Base-by-base conservation (phyloP, 2,329 filamentous ascomycete genomes). In the Pestalotiopsis sp. region DNA sequence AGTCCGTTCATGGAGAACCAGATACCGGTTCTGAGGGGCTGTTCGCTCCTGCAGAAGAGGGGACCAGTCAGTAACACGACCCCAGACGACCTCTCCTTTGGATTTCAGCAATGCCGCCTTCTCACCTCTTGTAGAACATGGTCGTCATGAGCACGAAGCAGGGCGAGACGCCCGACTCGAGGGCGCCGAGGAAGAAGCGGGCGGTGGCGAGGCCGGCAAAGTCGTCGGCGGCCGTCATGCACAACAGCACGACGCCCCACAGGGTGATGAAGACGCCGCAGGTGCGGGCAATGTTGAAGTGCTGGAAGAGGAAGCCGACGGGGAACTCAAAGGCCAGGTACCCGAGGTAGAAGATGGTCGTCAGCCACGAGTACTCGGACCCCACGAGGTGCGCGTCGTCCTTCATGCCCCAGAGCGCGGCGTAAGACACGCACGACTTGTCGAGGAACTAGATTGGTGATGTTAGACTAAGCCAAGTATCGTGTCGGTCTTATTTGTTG, bases 331-430 rank as follows among this genome's bases (percentile, higher is more conserved):
- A 76, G 12, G 67, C 63, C 3, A 77, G 67, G 67, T 70, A 88
- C 12, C 2, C 86, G 72, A 87, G 84, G 70, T 87, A 87, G 75
- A 88, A 89, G 31, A 87, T 81, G 73, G 80, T 83, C 20, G 80
- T 83, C 0, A 88, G 79, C 83, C 86, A 89, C 70, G 81, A 87
- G 73, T 91, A 91, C 70, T 90, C 80, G 0, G 84, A 83, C 2
- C 87, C 87, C 20, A 83, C 80, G 1, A 91, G 81, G n/a, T 84
- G 71, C 9, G 91, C 81, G 70, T 90, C 89, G 2, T 90, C 83
- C 31, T 83, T 81, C 69, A 92, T 87, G 1, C 89, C 89, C 69
- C 91, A 91, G 65, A 92, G 88, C 20, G 90, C 89, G 0, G 90
- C 89, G 71, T 91, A 91, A 1, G 85, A 88, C 31, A 89, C 77